Base-by-base conservation (phyloP, 1,139 yeast species). In the Lodderomyces parapsilosis region DNA sequence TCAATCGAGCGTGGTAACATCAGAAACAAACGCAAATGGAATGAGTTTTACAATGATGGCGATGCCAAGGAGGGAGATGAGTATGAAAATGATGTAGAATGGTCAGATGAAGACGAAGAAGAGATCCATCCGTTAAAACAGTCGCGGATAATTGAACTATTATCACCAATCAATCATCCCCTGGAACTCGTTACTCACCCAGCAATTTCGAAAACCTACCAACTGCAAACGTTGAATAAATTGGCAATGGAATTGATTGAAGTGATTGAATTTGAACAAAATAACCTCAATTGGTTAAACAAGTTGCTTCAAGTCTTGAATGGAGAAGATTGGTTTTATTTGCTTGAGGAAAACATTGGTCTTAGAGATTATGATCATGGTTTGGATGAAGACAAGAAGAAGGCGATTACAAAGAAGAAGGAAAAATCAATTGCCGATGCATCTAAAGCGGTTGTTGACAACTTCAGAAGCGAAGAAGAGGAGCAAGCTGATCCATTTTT, bases 101-200 rank as follows among this genome's bases (percentile, higher is more conserved):
- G 58, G 6, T 65, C 58, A 18, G 71, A 64, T 4, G 66, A 66
- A 11, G 69, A 66, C 17, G 58, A 55, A 3, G 62, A 57, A 6
- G 67, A 62, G 38, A 63, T 59, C 6, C 65, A 71, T 42, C 72
- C 73, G 1, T 59, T 70, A 46, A 62, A 62, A 39, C 58, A 62
- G 34, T 50, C 77, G 11, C 66, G 66, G 38, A 54, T 78, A 25
- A 71, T 76, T 18, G 83, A 82, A 40, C 67, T 90, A 20, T 66
- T 93, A 47, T 80, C 84, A 10, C 96, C 98, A 0, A 78, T 93
- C 18, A 72, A 80, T 13, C 86, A 87, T 47, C 94, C 97, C 0
- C 76, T 88, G 11, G 96, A 93, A 55, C 65, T 91, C 2, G 80
- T 86, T 1, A 73, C 76, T 1, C 93, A 88, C 56, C 83, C 84